Evolutionary conservation across 2,329 filamentous ascomycete species (phyloP), one percentile per base, ranked within the genome.

Genomic region (Fusarium sp.): DNA sequence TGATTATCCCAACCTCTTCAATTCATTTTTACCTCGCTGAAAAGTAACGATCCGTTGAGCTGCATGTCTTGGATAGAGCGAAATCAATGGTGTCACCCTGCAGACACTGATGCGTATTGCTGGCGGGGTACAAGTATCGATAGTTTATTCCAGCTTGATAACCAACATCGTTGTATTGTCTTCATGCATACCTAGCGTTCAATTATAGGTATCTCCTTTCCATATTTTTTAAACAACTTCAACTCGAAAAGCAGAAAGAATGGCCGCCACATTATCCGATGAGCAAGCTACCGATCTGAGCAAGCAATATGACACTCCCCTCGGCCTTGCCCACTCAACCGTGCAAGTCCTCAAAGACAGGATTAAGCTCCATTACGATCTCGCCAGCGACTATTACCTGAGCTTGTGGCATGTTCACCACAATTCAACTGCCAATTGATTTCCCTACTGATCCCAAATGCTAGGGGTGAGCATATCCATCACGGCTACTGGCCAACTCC

Each of bases 381-480:
- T 87, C 14, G 82, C 84, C 23, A 85, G 82, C 48, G 84, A 87
- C 66, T 86, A 87, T 70, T 87, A 88, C 64, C 79, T 86, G 59
- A 84, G 79, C 31, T 76, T 87, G 17, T 87, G 84, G 84, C 86
- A 77, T 14, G 64, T 64, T 23, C 9, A 23, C 32, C 6, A 25
- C 13, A 21, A 32, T 17, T 31, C 36, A 4, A 37, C 29, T 35
- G 33, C 15, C 35, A 37, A 36, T 36, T 19, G 15, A 10, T 10
- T 4, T 36, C 15, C 13, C 36, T 14, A 11, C 53, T 41, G n/a
- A 48, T 49, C 39, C 35, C 37, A 17, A 49, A 39, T 25, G 55
- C 32, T 42, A 86, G 83, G 84, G 84, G 84, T 49, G 84, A 86
- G 68, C 84, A 87, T 66, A 87, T 87, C 68, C 85, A 87, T 68